Percentiles rank a stretch among this genome's conserved stretches.
Conservation (phyloP, 129 eudicot genomes). For the Chrysanthemum makinoi region DNA sequence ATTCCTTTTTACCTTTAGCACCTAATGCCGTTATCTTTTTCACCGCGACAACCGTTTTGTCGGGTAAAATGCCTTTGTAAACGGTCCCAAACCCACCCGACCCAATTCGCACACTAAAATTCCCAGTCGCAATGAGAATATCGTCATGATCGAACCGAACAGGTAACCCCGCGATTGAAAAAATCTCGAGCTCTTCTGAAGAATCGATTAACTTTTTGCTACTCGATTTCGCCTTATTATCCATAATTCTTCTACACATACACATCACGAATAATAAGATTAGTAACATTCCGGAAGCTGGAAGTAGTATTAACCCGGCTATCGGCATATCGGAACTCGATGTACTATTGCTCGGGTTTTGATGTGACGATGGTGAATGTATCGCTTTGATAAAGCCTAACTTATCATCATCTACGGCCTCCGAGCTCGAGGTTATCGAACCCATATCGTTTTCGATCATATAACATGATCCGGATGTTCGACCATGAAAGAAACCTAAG, state of each 20-base stretch:
- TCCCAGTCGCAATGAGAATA: constrained; percentile 56
- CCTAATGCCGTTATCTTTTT: constrained; percentile 67
- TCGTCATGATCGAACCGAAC: constrained; percentile 52
- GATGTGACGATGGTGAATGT: constrained; percentile 20
- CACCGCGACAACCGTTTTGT: constrained; percentile 73
- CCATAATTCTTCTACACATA: constrained; percentile 35
- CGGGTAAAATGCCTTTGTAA: constrained; percentile 43
- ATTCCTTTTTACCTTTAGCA: constrained; percentile 67
- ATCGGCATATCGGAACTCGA: constrained; percentile 36
- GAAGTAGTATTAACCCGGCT: constrained; percentile 53
- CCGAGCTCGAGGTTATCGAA: constrained; percentile 37
- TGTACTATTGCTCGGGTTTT: neutral
- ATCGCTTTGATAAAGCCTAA: constrained; percentile 55
- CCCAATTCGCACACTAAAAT: constrained; percentile 63
- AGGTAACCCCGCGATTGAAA: constrained; percentile 81
- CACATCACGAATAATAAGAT: constrained; percentile 32
- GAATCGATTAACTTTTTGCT: constrained; percentile 28
- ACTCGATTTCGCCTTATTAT: neutral
- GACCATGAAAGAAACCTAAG: constrained; percentile 61
- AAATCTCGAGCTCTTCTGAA: constrained; percentile 35
- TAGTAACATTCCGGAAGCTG: constrained; percentile 39
- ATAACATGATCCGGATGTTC: constrained; percentile 65
- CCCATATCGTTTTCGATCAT: constrained; percentile 48
- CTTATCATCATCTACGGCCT: constrained; percentile 19
- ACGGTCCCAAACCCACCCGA: constrained; percentile 73